phyloP scores from a whole-genome alignment of 192 early-diverging fungal species.

The Backusella tuberculispora region DNA sequence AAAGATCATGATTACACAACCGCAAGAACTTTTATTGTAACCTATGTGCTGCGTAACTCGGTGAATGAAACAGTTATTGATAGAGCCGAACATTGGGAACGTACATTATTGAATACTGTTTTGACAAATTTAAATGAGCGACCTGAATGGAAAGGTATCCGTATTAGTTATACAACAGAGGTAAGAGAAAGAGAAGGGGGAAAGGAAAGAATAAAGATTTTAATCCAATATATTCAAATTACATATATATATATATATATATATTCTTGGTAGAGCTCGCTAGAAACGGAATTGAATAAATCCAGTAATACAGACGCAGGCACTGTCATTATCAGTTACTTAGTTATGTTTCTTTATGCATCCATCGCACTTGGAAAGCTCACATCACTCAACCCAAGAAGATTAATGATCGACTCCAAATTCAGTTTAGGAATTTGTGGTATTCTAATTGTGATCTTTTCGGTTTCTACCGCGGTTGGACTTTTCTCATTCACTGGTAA shows the following conservation, averaged over 20 bases:
- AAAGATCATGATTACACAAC: slow-evolving; percentile 39
- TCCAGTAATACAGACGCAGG: slow-evolving; percentile 63
- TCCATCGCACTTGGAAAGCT: slow-evolving; percentile 60
- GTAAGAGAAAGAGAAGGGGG: slow-evolving; percentile 13
- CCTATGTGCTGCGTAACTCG: slow-evolving; percentile 62
- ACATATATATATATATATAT: not conserved
- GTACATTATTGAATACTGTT: slow-evolving; percentile 44
- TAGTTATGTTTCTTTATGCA: slow-evolving; percentile 69
- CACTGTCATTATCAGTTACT: slow-evolving; percentile 59
- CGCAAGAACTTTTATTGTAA: slow-evolving; percentile 61
- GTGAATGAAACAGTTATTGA: slow-evolving; percentile 40
- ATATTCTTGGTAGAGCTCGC: slow-evolving; percentile 43
- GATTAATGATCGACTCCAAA: slow-evolving; percentile 62
- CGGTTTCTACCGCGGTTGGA: slow-evolving; percentile 63
- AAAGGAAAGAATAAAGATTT: not conserved
- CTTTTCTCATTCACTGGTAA: slow-evolving; percentile 63
- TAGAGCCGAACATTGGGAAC: slow-evolving; percentile 62
- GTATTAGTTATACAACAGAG: slow-evolving; percentile 64
- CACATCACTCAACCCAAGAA: slow-evolving; percentile 39
- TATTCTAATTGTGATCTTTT: slow-evolving; percentile 62
- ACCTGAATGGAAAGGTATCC: slow-evolving; percentile 41
- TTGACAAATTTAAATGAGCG: slow-evolving; percentile 25
- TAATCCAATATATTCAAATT: not conserved
- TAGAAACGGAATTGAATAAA: slow-evolving; percentile 63
- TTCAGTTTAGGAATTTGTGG: slow-evolving; percentile 62